These are phyloP conservation scores for Verticillium isaacii DNA, from an alignment of 2,329 filamentous ascomycete genomes.

Conservation along the genomic window DNA sequence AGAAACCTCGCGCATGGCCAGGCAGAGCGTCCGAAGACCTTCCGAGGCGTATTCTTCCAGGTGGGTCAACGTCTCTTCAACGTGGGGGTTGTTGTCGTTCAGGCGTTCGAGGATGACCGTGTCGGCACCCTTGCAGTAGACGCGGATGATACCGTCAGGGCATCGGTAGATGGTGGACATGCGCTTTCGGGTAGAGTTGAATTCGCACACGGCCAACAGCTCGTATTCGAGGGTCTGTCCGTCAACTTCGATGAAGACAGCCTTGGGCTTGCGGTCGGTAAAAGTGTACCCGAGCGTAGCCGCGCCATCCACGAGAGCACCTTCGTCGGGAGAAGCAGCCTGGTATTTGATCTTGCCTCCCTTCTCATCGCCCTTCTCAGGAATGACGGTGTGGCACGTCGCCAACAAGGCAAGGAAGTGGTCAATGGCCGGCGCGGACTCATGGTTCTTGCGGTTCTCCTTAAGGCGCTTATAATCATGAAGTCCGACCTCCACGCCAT, in stretches of 20 bases:
- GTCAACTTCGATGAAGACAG: constrained; percentile 76
- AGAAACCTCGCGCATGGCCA: constrained; percentile 89
- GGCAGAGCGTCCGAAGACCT: constrained; percentile 86
- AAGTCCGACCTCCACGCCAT: constrained; percentile 72
- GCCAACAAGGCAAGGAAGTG: constrained; percentile 85
- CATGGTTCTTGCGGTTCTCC: constrained; percentile 60
- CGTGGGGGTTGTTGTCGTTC: constrained; percentile 74
- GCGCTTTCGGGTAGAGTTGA: constrained; percentile 94
- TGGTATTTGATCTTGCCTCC: constrained; percentile 89
- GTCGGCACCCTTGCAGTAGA: constrained; percentile 95
- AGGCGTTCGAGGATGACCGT: constrained; percentile 95
- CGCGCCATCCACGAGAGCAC: constrained; percentile 91
- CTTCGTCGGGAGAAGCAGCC: constrained; percentile 94
- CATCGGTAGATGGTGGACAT: constrained; percentile 98
- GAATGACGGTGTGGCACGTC: constrained; percentile 96
- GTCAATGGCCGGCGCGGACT: constrained; percentile 50
- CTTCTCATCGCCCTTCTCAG: constrained; percentile 76
- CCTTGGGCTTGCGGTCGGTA: constrained; percentile 79
- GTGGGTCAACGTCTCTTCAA: constrained; percentile 86
- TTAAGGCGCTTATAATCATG: constrained; percentile 76
- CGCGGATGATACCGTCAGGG: constrained; percentile 88
- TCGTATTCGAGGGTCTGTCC: constrained; percentile 78
- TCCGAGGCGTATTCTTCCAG: constrained; percentile 98
- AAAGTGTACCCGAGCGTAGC: constrained; percentile 84
- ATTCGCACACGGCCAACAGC: constrained; percentile 93